A percentile compares a stretch with the other conserved stretches of the same genome.
Evolutionary conservation across 2,329 filamentous ascomycete species (phyloP).

Genomic region (Pseudogymnoascus verrucosus): DNA sequence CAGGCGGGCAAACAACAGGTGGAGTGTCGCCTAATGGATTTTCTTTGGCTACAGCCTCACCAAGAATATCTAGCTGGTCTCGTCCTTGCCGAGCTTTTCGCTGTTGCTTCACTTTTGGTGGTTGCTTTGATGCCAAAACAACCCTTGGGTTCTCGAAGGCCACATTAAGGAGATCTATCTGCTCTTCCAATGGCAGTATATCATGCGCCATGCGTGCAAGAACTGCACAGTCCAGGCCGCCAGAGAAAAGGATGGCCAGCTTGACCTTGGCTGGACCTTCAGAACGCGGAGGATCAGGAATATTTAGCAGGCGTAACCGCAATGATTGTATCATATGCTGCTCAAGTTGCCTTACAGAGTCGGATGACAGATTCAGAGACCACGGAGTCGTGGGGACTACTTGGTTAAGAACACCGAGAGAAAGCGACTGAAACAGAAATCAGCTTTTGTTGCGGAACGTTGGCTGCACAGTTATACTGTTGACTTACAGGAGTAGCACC

Average conservation of each 20-base stretch:
- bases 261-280: slow-evolving; percentile 34
- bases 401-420: slow-evolving; percentile 27
- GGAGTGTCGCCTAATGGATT: background rate
- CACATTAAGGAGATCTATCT: slow-evolving; percentile 86
- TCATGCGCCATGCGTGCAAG: slow-evolving; percentile 76
- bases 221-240: slow-evolving; percentile 86
- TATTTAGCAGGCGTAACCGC: slow-evolving; percentile 52
- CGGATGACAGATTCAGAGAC: slow-evolving; percentile 34
- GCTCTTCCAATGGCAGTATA: slow-evolving; percentile 57
- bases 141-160: slow-evolving; percentile 90
- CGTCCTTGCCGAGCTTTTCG: slow-evolving; percentile 13
- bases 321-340: slow-evolving; percentile 53
- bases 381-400: slow-evolving; percentile 29
- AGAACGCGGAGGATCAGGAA: slow-evolving; percentile 49
- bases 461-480: slow-evolving; percentile 13
- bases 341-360: slow-evolving; percentile 46
- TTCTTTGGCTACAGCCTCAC: background rate
- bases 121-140: slow-evolving; percentile 45
- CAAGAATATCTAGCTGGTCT: background rate
- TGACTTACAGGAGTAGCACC: slow-evolving; percentile 12
- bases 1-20: background rate
- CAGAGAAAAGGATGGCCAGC: slow-evolving; percentile 83
- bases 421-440: slow-evolving; percentile 11
- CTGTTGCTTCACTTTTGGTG: slow-evolving; percentile 21
- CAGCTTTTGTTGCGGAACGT: background rate